Evolutionary conservation across 2,329 filamentous ascomycete species (phyloP).

Genomic region (Clarireedia hainanense): DNA sequence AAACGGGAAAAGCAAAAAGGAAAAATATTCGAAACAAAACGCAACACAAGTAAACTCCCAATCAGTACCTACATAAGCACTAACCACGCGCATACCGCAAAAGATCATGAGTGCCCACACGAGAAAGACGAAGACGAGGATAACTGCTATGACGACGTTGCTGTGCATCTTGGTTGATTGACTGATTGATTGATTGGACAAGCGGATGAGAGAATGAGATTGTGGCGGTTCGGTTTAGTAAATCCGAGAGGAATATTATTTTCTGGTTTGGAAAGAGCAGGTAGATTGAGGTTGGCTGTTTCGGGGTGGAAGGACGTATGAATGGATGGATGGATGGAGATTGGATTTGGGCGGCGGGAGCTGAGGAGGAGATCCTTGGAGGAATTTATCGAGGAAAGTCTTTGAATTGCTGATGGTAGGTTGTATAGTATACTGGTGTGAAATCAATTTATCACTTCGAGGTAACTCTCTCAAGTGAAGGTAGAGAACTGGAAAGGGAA

Average conservation of each 20-base stretch:
- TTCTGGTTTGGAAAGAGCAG: background rate
- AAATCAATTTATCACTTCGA: no score
- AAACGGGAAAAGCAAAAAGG: no score
- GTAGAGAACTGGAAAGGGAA: no score
- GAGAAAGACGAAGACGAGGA: slow-evolving; percentile 1
- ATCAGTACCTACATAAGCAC: background rate
- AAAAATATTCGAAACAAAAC: background rate
- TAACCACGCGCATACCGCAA: background rate
- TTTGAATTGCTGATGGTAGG: no score
- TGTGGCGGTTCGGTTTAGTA: background rate
- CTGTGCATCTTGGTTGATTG: background rate
- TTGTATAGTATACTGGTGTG: no score
- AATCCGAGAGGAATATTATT: background rate
- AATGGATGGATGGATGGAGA: background rate
- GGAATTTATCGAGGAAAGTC: no score
- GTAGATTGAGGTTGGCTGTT: background rate
- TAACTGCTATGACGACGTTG: background rate
- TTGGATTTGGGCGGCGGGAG: background rate
- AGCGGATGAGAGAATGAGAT: background rate
- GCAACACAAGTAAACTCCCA: background rate
- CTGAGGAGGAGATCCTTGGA: no score
- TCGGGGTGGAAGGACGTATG: background rate
- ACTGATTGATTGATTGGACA: background rate
- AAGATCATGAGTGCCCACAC: background rate
- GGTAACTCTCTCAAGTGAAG: no score